A percentile compares a stretch with the other conserved stretches of the same genome.
phyloP scores from a whole-genome alignment of 1,139 yeast species.

The Torulaspora globosa region DNA sequence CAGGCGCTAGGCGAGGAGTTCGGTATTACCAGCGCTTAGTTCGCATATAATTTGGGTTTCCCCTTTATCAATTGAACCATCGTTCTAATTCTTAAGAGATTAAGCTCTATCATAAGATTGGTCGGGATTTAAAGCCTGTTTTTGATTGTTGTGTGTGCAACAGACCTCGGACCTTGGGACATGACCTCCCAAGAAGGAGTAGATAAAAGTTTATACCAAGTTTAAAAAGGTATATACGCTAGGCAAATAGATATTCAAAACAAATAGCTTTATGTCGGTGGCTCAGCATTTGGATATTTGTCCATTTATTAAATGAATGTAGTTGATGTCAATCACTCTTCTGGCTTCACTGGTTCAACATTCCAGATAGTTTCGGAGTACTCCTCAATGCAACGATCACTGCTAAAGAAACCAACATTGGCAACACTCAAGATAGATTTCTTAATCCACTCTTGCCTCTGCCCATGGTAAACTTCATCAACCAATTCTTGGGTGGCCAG shows the following conservation, averaged over 20 bases:
- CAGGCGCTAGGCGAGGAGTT: slow-evolving; percentile 47
- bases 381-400: slow-evolving; percentile 88
- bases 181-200: background rate
- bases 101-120: too few relatives aligned
- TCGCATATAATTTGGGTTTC: background rate
- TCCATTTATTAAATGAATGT: background rate
- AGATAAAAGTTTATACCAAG: background rate
- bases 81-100: too few relatives aligned
- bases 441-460: slow-evolving; percentile 68
- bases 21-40: background rate
- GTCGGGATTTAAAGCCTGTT: too few relatives aligned
- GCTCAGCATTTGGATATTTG: background rate
- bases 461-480: slow-evolving; percentile 64
- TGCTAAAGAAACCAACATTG: slow-evolving; percentile 88
- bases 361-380: slow-evolving; percentile 94
- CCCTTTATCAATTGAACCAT: too few relatives aligned
- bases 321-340: slow-evolving; percentile 6
- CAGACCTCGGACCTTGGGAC: too few relatives aligned
- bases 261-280: background rate
- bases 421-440: slow-evolving; percentile 79
- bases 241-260: background rate
- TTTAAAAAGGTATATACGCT: background rate
- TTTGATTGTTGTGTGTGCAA: too few relatives aligned
- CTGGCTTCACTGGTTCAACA: slow-evolving; percentile 58
- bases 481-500: slow-evolving; percentile 74